Evolutionary conservation across 495 filamentous ascomycete species (phyloP).

Genomic region (Neurospora sp.): DNA sequence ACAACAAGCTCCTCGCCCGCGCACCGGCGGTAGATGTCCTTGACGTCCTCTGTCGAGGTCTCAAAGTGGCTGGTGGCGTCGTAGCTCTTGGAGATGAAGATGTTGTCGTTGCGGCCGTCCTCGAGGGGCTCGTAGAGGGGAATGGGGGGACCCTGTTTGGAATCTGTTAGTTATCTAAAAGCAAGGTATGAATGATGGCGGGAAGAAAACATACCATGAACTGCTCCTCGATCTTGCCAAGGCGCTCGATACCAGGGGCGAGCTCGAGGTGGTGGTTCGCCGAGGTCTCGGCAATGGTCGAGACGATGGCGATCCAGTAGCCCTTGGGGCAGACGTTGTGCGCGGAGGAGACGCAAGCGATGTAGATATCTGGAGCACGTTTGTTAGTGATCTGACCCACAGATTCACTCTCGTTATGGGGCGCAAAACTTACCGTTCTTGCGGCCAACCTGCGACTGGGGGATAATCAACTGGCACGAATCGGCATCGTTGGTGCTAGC

Average conservation of each 20-base stretch:
- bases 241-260: conserved; percentile 82
- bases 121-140: conserved; percentile 88
- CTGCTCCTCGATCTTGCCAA: conserved; percentile 91
- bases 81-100: conserved; percentile 98
- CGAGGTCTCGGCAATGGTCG: conserved; percentile 85
- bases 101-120: conserved; percentile 75
- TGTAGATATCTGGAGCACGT: conserved; percentile 77
- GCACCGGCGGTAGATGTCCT: conserved; percentile 81
- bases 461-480: conserved; percentile 92
- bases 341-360: conserved; percentile 87
- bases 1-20: conserved; percentile 78
- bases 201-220: conserved; percentile 53
- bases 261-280: conserved; percentile 95
- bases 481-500: conserved; percentile 75
- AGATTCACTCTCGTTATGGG: too few species aligned
- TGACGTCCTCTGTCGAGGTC: conserved; percentile 80
- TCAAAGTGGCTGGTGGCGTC: conserved; percentile 97
- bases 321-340: conserved; percentile 99
- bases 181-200: too few species aligned
- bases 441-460: conserved; percentile 89
- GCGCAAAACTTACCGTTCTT: conserved; percentile 63
- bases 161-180: too few species aligned
- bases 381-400: background rate
- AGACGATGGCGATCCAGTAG: conserved; percentile 97
- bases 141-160: conserved; percentile 57